A percentile compares a stretch with the other conserved stretches of the same genome.
These are phyloP conservation scores for Erodium trifolium DNA, from an alignment of 441 rosid genomes.

Conservation along the genomic window DNA sequence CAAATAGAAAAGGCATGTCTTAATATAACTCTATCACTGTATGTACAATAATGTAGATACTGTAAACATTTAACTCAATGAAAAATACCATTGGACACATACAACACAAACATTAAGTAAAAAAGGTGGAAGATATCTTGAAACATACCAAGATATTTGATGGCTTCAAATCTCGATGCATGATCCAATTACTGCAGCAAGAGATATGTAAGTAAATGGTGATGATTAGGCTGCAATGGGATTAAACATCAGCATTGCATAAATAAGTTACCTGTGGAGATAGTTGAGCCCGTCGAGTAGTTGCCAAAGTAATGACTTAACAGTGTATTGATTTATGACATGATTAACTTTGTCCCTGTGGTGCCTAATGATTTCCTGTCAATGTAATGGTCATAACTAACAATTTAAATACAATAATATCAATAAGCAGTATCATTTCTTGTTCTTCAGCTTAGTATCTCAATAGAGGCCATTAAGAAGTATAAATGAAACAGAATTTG, in stretches of 20 bases:
- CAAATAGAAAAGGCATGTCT: no score
- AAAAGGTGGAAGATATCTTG: not conserved
- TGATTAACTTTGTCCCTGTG: constrained; percentile 75
- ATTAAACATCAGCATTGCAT: not conserved
- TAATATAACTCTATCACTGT: no score
- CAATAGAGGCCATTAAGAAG: no score
- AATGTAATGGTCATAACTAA: not conserved
- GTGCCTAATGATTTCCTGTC: constrained; percentile 71
- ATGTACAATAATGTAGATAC: no score
- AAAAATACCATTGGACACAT: no score
- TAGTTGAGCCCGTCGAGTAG: constrained; percentile 91
- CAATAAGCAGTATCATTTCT: no score
- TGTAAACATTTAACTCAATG: no score
- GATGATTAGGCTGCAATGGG: not conserved
- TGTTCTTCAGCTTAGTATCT: no score
- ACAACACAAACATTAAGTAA: not conserved
- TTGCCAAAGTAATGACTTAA: constrained; percentile 95
- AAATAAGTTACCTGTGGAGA: constrained; percentile 41
- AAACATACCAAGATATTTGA: constrained; percentile 76
- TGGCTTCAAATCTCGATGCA: constrained; percentile 93
- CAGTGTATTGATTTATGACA: constrained; percentile 62
- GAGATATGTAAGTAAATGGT: not conserved
- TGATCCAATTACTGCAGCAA: constrained; percentile 73
- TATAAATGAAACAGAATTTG: no score
- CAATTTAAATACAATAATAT: not conserved